These are phyloP conservation scores for Rhodamnia argentea DNA, from an alignment of 345 rosid genomes.

Conservation along the genomic window DNA sequence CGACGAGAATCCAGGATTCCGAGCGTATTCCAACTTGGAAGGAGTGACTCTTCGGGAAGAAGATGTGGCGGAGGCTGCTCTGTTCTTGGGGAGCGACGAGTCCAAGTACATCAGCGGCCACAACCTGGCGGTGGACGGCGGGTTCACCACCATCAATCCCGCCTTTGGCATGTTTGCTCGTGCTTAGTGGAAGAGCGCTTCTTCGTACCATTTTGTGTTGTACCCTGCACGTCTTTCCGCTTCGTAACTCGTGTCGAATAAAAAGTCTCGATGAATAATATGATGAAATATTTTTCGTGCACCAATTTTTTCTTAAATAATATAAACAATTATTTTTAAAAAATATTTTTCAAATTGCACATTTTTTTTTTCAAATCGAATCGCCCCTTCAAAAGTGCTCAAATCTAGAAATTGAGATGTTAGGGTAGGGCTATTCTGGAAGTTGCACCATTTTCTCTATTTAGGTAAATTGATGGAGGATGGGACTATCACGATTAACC, in stretches of 20 bases:
- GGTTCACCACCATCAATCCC: not conserved
- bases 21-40: not conserved
- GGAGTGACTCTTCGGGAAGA: not conserved
- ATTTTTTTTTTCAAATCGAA: too few relatives aligned
- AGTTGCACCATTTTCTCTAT: too few relatives aligned
- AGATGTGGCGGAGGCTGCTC: conserved; percentile 6
- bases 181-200: not conserved
- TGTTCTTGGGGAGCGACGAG: conserved; percentile 13
- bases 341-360: too few relatives aligned
- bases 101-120: conserved; percentile 18
- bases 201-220: not conserved
- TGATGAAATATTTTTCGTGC: too few relatives aligned
- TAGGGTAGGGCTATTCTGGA: too few relatives aligned
- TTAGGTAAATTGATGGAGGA: too few relatives aligned
- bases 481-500: not conserved
- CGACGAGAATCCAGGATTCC: not conserved
- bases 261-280: not conserved
- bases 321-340: too few relatives aligned
- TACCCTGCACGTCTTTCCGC: not conserved
- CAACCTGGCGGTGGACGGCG: not conserved
- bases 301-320: too few relatives aligned
- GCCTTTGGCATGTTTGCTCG: not conserved
- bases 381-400: too few relatives aligned
- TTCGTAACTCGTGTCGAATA: not conserved
- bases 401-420: too few relatives aligned